Base-by-base conservation (phyloP, 1,284 basidiomycete species). In the Cystobasidium sp. region DNA sequence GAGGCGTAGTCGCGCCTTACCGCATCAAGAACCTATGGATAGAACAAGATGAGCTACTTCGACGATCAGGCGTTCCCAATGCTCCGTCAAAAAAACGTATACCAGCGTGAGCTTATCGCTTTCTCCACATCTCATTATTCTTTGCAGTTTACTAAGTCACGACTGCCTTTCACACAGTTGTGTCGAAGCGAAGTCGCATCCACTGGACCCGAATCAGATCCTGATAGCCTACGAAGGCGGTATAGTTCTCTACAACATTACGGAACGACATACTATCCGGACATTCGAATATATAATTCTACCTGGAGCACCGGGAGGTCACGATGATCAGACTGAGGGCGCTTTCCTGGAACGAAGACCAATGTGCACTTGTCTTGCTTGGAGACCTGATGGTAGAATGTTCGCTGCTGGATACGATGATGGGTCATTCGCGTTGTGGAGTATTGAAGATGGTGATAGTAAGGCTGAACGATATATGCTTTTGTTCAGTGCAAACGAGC, bases 391-490 rank as follows among this genome's bases (percentile, higher is more conserved):
- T 74, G 86, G 86, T 68, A 56, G 41, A 7, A 63, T 81, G 37
- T 87, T 91, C 73, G 88, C 85, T 39, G 87, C 88, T 52, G 91
- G 91, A 1, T 88, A 96, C 81, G 86, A 88, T n/a, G 94, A 97
- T 81, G 94, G 94, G 9, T 90, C 88, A 63, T 86, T 97, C 59
- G 88, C 91, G 4, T 93, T 96, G 81, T 96, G 93, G 91, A 89
- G 90, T 0, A 84, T 90, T 5, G 88, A 91, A 56, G 92, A 96
- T 76, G 88, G 91, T 78, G 89, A 91, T 76, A 88, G 88, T 73
- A 37, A 65, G 70, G 7, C 59, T 20, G 39, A 10, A 22, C n/a
- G 8, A 22, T 8, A 39, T 20, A 12, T 8, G 24, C 39, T 37
- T 31, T 22, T 44, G 4, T 22, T 14, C 65, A 55, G 16, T 20